Evolutionary conservation across 139 green algal genomes (phyloP).

Genomic region (Helicosporidium sp.): DNA sequence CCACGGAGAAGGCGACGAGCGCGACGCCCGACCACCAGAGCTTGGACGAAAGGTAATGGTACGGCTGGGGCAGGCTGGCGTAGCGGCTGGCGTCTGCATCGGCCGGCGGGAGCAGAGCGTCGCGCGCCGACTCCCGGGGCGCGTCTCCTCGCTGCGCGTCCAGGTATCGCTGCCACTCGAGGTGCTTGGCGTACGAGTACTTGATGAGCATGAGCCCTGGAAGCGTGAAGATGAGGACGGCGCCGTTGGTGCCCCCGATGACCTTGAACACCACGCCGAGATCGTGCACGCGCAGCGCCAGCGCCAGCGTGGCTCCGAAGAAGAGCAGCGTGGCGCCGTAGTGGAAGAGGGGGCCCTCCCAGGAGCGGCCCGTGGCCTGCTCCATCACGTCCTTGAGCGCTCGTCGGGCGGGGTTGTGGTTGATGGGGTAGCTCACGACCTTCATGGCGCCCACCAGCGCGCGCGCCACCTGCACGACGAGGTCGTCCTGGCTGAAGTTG

Average conservation of each 20-base stretch:
- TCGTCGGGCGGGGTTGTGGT: constrained; percentile 35
- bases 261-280: constrained; percentile 40
- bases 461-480: constrained; percentile 20
- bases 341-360: constrained; percentile 6
- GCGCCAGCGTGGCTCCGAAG: constrained; percentile 11
- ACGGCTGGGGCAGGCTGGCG: neutral
- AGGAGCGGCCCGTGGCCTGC: constrained; percentile 2
- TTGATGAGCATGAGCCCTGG: constrained; percentile 28
- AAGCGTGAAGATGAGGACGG: constrained; percentile 45
- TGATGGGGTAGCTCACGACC: constrained; percentile 37
- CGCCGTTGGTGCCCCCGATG: constrained; percentile 32
- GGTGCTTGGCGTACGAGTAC: constrained; percentile 12
- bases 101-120: neutral
- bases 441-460: constrained; percentile 34
- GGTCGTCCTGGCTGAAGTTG: constrained; percentile 19
- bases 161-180: neutral
- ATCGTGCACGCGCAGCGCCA: constrained; percentile 28
- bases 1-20: constrained; percentile 2
- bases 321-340: constrained; percentile 15
- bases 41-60: constrained; percentile 6
- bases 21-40: constrained; percentile 7
- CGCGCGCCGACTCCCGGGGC: no score
- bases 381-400: constrained; percentile 14
- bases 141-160: neutral
- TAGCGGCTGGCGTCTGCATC: neutral